Evolutionary conservation across 306 rosid species (phyloP), one percentile per base, ranked within the genome.

Genomic region (Styphnolobium japonicum): DNA sequence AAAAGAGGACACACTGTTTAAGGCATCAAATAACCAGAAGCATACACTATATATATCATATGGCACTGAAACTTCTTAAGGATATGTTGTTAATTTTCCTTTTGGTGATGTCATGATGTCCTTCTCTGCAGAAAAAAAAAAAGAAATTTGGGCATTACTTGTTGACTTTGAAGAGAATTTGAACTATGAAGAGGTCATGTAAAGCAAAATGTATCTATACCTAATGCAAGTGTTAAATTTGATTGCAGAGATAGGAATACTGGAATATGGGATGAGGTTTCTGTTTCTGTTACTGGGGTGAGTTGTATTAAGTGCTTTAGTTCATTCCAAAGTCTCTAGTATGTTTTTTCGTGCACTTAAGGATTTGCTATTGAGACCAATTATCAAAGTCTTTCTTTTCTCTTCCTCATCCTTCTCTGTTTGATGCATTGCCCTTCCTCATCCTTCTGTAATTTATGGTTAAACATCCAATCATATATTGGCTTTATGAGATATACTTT

Each of bases 231-330:
- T 84, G 67, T 69, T 39, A 42, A 62, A 76, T 67, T 29, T 77
- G 62, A 73, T 77, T 80, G 80, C 92, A 92, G 98, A 86, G 98
- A 94, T 88, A 87, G 98, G 81, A 94, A 94, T 88, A 94, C 98
- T 18, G 98, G 98, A 86, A 89, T 94, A 84, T 94, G 98, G 98
- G 98, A 94, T 85, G 97, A 92, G 75, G 98, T 92, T 55, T 92
- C 98, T 53, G 48, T 92, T 67, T 87, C 87, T 31, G 80, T 76
- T 75, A 91, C 93, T 14, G 97, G 98, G 98, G 97, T 94, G 86
- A 88, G 98, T 85, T 81, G 63, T 23, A 70, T 56, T 70, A 66
- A 67, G 34, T 75, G 63, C 34, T 45, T 71, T 40, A 46, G 29
- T 73, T 80, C 69, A 58, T 81, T 15, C 60, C 77, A 7, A 42